phyloP scores from a whole-genome alignment of 306 rosid species.

The Prunus salicina region DNA sequence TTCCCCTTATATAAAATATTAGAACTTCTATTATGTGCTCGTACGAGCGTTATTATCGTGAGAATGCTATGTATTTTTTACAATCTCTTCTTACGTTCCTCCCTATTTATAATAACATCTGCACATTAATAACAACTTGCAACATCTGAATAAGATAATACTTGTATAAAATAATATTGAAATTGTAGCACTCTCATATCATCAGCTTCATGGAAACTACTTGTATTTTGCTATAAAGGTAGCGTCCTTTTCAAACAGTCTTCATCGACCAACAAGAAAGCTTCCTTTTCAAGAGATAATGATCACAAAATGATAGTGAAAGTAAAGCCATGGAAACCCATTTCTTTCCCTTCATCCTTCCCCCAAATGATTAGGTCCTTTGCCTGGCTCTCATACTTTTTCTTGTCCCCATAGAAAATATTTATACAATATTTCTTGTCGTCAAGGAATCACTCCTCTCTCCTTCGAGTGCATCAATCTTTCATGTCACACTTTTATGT shows the following conservation, averaged over 20 bases:
- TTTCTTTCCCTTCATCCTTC: slow-evolving; percentile 51
- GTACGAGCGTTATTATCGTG: no score
- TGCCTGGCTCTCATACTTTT: slow-evolving; percentile 36
- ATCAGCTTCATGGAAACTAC: slow-evolving; percentile 8
- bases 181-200: neutral
- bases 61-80: no score
- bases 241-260: slow-evolving; percentile 46
- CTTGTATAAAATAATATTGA: neutral
- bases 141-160: accelerated
- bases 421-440: slow-evolving; percentile 32
- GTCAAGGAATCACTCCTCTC: neutral
- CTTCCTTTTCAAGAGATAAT: slow-evolving; percentile 75
- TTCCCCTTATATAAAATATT: no score
- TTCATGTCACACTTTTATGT: neutral
- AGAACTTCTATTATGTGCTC: no score
- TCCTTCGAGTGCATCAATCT: slow-evolving; percentile 8
- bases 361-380: slow-evolving; percentile 60
- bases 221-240: slow-evolving; percentile 28
- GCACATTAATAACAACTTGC: no score
- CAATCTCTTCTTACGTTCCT: accelerated
- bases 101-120: no score
- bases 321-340: slow-evolving; percentile 47
- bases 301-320: slow-evolving; percentile 70
- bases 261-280: slow-evolving; percentile 57
- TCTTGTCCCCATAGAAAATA: slow-evolving; percentile 19